Conservation (phyloP, 305 asterid genomes). For the Vinca major region DNA sequence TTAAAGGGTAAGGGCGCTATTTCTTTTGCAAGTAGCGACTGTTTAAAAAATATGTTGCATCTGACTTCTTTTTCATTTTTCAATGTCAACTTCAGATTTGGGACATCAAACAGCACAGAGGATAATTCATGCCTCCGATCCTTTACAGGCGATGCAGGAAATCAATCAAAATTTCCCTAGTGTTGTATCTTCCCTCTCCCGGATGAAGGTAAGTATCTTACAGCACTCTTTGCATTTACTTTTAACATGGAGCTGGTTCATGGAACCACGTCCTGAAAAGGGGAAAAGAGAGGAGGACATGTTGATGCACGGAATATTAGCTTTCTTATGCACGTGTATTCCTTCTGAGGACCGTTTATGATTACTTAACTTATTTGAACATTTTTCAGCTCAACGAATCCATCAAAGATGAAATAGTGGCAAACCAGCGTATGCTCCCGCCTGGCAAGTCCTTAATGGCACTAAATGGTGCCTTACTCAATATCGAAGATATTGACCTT, state of each 20-base stretch:
- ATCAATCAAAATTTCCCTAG: conserved; percentile 95
- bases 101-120: conserved; percentile 99
- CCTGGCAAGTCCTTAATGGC: conserved; percentile 98
- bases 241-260: conserved; percentile 12
- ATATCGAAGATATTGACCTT: conserved; percentile 90
- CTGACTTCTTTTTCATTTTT: background rate
- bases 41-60: conserved; percentile 1
- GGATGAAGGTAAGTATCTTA: conserved; percentile 66
- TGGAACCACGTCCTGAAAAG: background rate
- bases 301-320: background rate
- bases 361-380: conserved; percentile 22
- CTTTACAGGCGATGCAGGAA: conserved; percentile 92
- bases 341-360: conserved; percentile 17
- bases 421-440: conserved; percentile 95
- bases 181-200: conserved; percentile 88
- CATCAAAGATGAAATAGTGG: conserved; percentile 84
- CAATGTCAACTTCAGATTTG: conserved; percentile 32
- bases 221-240: background rate
- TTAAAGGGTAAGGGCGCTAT: conserved; percentile 56
- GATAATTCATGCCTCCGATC: conserved; percentile 94
- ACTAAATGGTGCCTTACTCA: conserved; percentile 91
- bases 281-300: background rate
- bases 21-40: conserved; percentile 4
- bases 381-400: conserved; percentile 79
- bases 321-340: conserved; percentile 10